Evolutionary conservation across 176 grass and related monocot species (phyloP).

Genomic region (Themeda triandra): DNA sequence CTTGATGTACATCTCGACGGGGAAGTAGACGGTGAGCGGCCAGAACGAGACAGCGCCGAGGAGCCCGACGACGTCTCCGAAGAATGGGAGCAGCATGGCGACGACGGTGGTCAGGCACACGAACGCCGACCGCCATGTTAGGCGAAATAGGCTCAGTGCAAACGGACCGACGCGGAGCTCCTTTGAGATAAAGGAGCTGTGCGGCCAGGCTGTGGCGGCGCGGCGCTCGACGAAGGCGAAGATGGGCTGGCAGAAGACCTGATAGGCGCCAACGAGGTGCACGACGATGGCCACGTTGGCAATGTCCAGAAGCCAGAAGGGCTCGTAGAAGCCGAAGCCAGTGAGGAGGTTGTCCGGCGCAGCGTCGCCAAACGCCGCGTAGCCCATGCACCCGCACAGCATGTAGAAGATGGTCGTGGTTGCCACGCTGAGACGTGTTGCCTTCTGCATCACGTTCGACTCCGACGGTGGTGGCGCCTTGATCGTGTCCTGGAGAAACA

Average conservation of each 20-base stretch:
- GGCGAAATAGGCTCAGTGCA: neutral
- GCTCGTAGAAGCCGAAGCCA: slow-evolving; percentile 84
- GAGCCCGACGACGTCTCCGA: slow-evolving; percentile 13
- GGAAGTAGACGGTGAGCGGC: slow-evolving; percentile 63
- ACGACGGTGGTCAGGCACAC: slow-evolving; percentile 26
- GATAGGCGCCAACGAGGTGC: slow-evolving; percentile 70
- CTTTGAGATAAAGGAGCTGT: slow-evolving; percentile 8
- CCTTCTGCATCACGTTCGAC: slow-evolving; percentile 72
- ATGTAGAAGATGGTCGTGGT: slow-evolving; percentile 64
- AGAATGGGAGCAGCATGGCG: slow-evolving; percentile 28
- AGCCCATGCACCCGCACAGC: slow-evolving; percentile 71
- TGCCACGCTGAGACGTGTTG: slow-evolving; percentile 46
- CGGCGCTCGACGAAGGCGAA: slow-evolving; percentile 70
- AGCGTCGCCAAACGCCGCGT: slow-evolving; percentile 55
- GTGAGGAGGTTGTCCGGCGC: slow-evolving; percentile 74
- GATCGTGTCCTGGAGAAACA: slow-evolving; percentile 46
- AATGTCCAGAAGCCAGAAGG: slow-evolving; percentile 71
- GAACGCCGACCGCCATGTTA: slow-evolving; percentile 9
- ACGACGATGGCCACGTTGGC: slow-evolving; percentile 70
- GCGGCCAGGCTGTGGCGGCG: slow-evolving; percentile 32
- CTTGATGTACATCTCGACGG: slow-evolving; percentile 49
- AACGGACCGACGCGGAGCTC: neutral
- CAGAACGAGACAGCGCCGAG: slow-evolving; percentile 44
- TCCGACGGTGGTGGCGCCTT: slow-evolving; percentile 62
- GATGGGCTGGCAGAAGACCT: slow-evolving; percentile 61